Evolutionary conservation across 345 rosid species (phyloP).

Genomic region (Rhodomyrtus tomentosa): DNA sequence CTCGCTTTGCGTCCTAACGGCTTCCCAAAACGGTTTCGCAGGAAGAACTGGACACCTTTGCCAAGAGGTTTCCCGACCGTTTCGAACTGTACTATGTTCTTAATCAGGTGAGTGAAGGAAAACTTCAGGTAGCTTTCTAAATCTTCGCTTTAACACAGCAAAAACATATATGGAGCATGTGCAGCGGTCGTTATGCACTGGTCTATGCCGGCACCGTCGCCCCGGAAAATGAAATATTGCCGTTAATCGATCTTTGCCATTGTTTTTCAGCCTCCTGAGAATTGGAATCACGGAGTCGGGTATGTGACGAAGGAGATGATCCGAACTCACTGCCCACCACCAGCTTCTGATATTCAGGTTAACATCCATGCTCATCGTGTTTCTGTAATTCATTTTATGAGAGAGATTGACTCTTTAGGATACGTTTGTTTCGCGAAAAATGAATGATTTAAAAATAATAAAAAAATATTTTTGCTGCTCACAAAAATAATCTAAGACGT

Average conservation of each 20-base stretch:
- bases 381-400: not conserved
- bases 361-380: too few relatives aligned
- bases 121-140: not conserved
- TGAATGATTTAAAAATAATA: too few relatives aligned
- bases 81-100: constrained; percentile 34
- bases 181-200: not conserved
- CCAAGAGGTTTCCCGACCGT: constrained; percentile 11
- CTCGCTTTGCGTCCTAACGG: not conserved
- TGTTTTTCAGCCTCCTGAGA: constrained; percentile 17
- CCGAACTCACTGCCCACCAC: constrained; percentile 26
- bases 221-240: not conserved
- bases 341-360: constrained; percentile 26
- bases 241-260: not conserved
- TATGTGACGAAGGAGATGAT: constrained; percentile 32
- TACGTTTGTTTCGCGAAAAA: too few relatives aligned
- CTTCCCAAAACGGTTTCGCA: not conserved
- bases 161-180: not conserved
- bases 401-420: not conserved
- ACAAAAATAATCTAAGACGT: too few relatives aligned
- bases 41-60: constrained; percentile 31
- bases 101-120: constrained; percentile 13
- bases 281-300: constrained; percentile 32
- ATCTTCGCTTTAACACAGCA: not conserved
- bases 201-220: not conserved
- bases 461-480: too few relatives aligned